Base-by-base conservation (phyloP, 2,329 filamentous ascomycete genomes). In the Anisogramma anomala region DNA sequence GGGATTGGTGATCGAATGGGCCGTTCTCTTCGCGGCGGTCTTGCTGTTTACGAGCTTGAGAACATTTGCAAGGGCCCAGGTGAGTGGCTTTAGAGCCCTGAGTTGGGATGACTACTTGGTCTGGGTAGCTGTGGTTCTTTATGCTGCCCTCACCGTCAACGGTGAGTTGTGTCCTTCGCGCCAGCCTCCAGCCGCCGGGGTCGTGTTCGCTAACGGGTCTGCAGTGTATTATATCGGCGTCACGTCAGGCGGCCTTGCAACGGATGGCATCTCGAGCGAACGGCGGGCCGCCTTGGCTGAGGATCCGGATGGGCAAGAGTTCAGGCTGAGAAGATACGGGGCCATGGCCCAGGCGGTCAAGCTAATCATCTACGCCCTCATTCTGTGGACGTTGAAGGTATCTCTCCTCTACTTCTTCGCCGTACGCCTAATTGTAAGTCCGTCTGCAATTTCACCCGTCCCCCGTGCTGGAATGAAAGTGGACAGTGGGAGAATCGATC, bases 291-390 rank as follows among this genome's bases (percentile, higher is more conserved):
- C 59, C 0, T 57, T 79, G 4, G 43, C 35, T 7, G 15, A 31
- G 2, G 43, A 45, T 10, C 23, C 39, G 2, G 20, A 9, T 2
- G 42, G 43, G 19, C 39, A 45, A 17, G 43, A 45, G 11, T 45
- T 26, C 13, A 27, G 25, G 6, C 35, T 27, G 11, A 66, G 73
- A n/a, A 59, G 74, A 0, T 54, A 65, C 2, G 74, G 74, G 0
- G 73, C 71, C 9, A 77, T 77, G 49, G 66, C 72, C 0, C 71
- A 77, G 45, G 52, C 79, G 2, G 56, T 68, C 0, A 69, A 71
- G 2, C 77, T 72, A 72, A 65, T 67, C 13, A 57, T 66, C 4
- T 79, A 78, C 47, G 67, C 66, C 0, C 54, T 64, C 2, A 55
- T 77, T 9, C 52, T 78, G 11, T 76, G 71, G 71, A 53, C 67